Percentiles rank a stretch among this genome's conserved stretches.
These are phyloP conservation scores for Pachysolen tannophilus DNA, from an alignment of 805 yeast genomes.

Conservation along the genomic window DNA sequence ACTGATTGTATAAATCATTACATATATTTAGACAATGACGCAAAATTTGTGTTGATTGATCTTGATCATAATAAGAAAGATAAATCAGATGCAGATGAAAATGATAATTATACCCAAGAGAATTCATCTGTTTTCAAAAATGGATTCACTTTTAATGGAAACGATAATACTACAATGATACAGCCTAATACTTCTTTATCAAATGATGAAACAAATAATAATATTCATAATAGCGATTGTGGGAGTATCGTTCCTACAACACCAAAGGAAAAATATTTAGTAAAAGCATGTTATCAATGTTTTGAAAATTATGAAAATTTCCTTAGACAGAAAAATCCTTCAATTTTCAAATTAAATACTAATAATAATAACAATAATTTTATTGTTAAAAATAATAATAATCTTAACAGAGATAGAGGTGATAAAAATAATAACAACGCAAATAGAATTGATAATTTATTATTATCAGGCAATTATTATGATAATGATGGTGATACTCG, in stretches of 20 bases:
- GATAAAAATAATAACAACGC: background rate
- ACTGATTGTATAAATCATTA: slow-evolving; percentile 27
- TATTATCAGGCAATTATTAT: background rate
- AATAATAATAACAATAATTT: no score
- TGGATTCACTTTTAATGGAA: background rate
- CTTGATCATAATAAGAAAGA: slow-evolving; percentile 9
- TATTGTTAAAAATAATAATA: background rate
- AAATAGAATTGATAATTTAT: background rate
- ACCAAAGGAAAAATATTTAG: slow-evolving; percentile 19
- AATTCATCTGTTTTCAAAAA: background rate
- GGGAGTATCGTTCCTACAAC: no score
- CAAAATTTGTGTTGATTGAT: slow-evolving; percentile 25
- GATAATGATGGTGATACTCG: slow-evolving; percentile 1
- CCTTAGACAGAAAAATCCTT: slow-evolving; percentile 11
- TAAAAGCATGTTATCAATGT: slow-evolving; percentile 26
- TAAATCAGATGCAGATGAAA: slow-evolving; percentile 6
- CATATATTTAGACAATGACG: slow-evolving; percentile 25
- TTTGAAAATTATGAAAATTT: slow-evolving; percentile 25
- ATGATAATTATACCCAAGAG: slow-evolving; percentile 8
- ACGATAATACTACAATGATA: no score
- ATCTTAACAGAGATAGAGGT: background rate
- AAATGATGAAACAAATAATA: background rate
- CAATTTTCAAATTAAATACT: slow-evolving; percentile 2
- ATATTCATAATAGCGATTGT: no score
- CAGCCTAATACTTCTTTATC: no score